Percentiles rank a stretch among this genome's conserved stretches.
These are phyloP conservation scores for Laguncularia racemosa DNA, from an alignment of 345 rosid genomes.

Conservation along the genomic window DNA sequence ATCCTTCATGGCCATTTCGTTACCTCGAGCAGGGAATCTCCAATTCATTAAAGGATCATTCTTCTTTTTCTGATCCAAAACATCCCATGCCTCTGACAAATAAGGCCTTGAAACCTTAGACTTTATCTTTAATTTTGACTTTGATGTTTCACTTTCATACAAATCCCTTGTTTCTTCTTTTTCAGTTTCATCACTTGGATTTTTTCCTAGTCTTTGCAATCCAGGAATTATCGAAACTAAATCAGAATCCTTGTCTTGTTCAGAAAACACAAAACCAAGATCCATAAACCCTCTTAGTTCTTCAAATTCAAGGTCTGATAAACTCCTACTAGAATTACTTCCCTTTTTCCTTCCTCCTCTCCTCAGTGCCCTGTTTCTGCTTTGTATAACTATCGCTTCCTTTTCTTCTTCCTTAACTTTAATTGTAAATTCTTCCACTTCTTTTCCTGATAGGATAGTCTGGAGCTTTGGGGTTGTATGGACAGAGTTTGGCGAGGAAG, in stretches of 20 bases:
- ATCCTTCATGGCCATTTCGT: constrained; percentile 46
- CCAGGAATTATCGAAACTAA: constrained; percentile 56
- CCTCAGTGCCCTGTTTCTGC: constrained; percentile 6
- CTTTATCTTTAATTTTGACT: not conserved
- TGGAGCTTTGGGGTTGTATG: constrained; percentile 37
- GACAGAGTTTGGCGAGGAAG: constrained; percentile 38
- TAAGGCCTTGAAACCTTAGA: constrained; percentile 40
- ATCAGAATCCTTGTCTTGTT: constrained; percentile 46
- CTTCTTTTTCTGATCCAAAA: constrained; percentile 20
- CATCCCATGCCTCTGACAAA: constrained; percentile 59
- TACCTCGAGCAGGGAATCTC: constrained; percentile 31
- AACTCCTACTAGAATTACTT: constrained; percentile 37
- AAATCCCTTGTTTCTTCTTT: constrained; percentile 7
- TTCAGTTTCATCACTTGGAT: constrained; percentile 4
- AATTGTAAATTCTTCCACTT: constrained; percentile 15
- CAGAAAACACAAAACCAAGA: constrained; percentile 67
- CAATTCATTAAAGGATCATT: constrained; percentile 26
- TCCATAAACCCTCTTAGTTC: constrained; percentile 76
- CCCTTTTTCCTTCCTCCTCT: constrained; percentile 13
- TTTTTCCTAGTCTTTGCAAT: constrained; percentile 37
- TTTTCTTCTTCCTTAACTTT: constrained; percentile 4
- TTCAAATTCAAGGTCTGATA: constrained; percentile 55
- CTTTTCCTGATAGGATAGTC: constrained; percentile 48
- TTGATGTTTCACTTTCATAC: too few relatives aligned
- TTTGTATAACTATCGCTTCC: not conserved